Evolutionary conservation across 148 eudicot genomes (phyloP), one percentile per base, ranked within the genome.

Genomic region (Rhododendron simsii): DNA sequence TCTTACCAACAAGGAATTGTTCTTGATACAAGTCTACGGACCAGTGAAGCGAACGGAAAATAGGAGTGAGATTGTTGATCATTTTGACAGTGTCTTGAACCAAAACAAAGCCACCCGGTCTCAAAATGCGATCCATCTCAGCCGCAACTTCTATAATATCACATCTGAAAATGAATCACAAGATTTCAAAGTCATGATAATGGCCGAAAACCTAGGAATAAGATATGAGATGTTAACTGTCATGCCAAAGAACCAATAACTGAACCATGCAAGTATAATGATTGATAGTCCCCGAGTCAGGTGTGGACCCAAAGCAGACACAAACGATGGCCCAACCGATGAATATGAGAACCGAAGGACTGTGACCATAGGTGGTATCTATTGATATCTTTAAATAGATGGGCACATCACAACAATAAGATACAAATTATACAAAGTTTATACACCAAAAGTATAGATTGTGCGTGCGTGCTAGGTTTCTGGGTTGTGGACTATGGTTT

Each of bases 31-130:
- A 33, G 84, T 48, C 92, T 41, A 91, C 78, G 10, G 93, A 89
- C 99, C 98, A 96, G 85, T 96, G 94, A 85, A 96, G 94, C 35
- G 98, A 94, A 48, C 83, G 92, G 84, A 96, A 88, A 87, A 96
- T 89, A 10, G 92, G 90, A 71, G 88, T 86, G 21, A 96, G 86
- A 85, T 90, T 91, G 83, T 83, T 89, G 41, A 92, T 86, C 90
- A 89, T 88, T 67, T 91, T 90, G 41, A 88, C 89, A 39, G 89
- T 87, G 83, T 96, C 99, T 88, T 94, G 92, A 73, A 95, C 87
- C 85, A 95, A 18, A 55, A 95, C 71, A 90, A 89, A 91, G 26
- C 98, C 96, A 69, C 89, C 96, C 33, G 98, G 98, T 88, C 99
- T 93, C 83, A 94, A 86, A 30, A 95, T 83, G 16, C 99, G 96